Evolutionary conservation across 139 green algal genomes (phyloP).

Genomic region (Micromonas commoda): DNA sequence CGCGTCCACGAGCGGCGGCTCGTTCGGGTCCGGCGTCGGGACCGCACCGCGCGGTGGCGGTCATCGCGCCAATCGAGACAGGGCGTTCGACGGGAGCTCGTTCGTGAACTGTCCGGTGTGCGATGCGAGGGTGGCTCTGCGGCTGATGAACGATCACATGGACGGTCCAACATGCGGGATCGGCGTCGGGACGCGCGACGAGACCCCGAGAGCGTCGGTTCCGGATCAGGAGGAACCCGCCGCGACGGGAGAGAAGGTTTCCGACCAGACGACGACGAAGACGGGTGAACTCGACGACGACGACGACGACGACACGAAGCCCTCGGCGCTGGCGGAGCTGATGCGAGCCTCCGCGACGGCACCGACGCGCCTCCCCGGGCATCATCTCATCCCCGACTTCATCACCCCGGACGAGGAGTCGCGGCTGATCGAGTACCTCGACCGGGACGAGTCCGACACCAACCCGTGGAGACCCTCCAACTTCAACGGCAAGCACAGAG

Average conservation of each 20-base stretch:
- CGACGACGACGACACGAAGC: neutral
- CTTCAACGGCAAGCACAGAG: conserved; percentile 11
- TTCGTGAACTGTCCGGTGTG: conserved; percentile 21
- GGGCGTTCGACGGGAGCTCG: neutral
- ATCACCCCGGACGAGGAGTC: conserved; percentile 30
- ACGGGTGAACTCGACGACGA: neutral
- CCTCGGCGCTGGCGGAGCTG: neutral
- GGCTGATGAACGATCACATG: conserved; percentile 20
- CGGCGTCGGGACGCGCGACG: no score
- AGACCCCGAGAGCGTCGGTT: no score
- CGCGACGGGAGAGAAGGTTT: no score
- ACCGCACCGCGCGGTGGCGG: neutral
- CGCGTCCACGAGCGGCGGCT: neutral
- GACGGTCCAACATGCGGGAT: neutral
- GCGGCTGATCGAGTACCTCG: neutral
- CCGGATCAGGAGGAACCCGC: no score
- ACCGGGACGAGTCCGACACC: neutral
- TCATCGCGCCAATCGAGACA: neutral
- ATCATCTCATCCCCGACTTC: conserved; percentile 25
- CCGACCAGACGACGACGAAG: neutral
- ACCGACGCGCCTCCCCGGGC: neutral
- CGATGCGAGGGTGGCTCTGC: neutral
- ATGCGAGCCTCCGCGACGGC: neutral
- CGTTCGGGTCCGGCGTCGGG: neutral
- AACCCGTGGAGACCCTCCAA: neutral